Evolutionary conservation across 139 green algal genomes (phyloP).

Genomic region (Trebouxia sp.): DNA sequence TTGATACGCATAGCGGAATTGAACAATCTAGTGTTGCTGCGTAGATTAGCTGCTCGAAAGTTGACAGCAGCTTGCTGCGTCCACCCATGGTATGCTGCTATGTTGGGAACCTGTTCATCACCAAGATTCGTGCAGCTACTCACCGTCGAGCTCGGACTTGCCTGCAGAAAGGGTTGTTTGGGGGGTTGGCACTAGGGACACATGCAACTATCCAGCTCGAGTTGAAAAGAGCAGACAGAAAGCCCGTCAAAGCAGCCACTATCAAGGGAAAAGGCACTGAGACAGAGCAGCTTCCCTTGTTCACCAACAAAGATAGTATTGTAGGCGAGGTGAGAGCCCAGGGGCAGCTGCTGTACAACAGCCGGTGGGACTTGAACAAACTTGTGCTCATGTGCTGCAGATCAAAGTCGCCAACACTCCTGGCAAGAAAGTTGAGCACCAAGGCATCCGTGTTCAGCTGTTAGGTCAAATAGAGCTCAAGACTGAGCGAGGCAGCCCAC

Average conservation of each 20-base stretch:
- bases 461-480: slow-evolving; percentile 95
- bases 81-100: no score
- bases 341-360: background rate
- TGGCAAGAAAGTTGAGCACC: slow-evolving; percentile 91
- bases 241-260: slow-evolving; percentile 34
- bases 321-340: slow-evolving; percentile 62
- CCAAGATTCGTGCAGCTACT: no score
- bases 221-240: slow-evolving; percentile 39
- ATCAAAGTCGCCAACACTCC: slow-evolving; percentile 66
- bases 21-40: no score
- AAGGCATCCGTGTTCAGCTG: slow-evolving; percentile 95
- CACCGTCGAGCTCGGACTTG: background rate
- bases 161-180: slow-evolving; percentile 23
- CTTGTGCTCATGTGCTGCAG: slow-evolving; percentile 25
- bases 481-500: slow-evolving; percentile 75
- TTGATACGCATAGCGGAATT: no score
- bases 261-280: slow-evolving; percentile 39
- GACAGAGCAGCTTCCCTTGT: slow-evolving; percentile 78
- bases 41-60: no score
- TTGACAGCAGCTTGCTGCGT: no score
- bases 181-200: slow-evolving; percentile 7
- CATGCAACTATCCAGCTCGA: slow-evolving; percentile 52
- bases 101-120: no score
- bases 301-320: slow-evolving; percentile 72
- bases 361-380: background rate